These are phyloP conservation scores for Lepidium africanum DNA, from an alignment of 345 rosid genomes.

Conservation along the genomic window DNA sequence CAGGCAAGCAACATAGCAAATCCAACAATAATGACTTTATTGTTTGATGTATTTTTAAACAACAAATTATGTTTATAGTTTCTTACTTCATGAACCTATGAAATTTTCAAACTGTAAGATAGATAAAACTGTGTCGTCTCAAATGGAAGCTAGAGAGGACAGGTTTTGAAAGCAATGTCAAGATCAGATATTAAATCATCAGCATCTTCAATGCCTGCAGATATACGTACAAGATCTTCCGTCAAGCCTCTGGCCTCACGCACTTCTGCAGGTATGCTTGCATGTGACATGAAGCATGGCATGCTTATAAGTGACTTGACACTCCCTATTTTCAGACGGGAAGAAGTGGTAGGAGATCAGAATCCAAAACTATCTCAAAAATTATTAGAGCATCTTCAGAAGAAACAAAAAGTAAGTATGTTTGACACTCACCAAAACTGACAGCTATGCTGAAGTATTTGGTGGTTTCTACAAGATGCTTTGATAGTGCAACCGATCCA, in stretches of 20 bases:
- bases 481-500: conserved; percentile 81
- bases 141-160: conserved; percentile 30
- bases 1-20: not conserved
- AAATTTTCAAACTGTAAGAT: not conserved
- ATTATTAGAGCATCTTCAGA: not conserved
- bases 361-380: not conserved
- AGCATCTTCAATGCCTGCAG: conserved; percentile 92
- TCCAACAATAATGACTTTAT: not conserved
- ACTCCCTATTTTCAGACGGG: conserved; percentile 47
- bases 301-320: conserved; percentile 95
- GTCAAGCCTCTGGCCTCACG: conserved; percentile 91
- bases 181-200: conserved; percentile 81
- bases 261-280: conserved; percentile 74
- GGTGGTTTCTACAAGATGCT: conserved; percentile 80
- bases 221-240: conserved; percentile 82
- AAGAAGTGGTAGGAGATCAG: not conserved
- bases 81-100: conserved; percentile 8
- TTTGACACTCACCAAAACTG: conserved; percentile 70
- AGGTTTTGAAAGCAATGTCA: conserved; percentile 61
- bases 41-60: not conserved
- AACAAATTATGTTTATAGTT: conserved; percentile 1
- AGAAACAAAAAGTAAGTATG: not conserved
- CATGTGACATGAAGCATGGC: conserved; percentile 99
- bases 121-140: not conserved
- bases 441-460: conserved; percentile 92